Percentiles rank a stretch among this genome's conserved stretches.
These are phyloP conservation scores for Xylaria sp. DNA, from an alignment of 2,329 filamentous ascomycete species.

Conservation along the genomic window DNA sequence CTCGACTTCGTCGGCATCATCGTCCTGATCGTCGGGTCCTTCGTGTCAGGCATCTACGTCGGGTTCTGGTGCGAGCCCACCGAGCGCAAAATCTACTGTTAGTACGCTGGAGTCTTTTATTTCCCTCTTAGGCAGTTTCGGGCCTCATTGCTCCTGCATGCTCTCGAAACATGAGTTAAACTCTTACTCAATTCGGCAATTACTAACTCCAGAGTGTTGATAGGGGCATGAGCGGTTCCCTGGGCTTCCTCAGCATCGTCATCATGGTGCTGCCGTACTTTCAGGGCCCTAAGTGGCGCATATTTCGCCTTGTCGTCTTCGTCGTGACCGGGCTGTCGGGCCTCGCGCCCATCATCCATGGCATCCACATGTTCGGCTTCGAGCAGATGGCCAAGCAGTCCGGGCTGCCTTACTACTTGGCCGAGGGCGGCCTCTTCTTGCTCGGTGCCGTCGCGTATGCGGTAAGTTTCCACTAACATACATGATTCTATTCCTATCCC, in stretches of 20 bases:
- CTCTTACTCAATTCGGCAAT: too few relatives aligned
- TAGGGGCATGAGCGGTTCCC: conserved; percentile 60
- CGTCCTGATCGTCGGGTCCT: conserved; percentile 69
- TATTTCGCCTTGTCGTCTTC: conserved; percentile 45
- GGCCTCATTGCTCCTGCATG: too few relatives aligned
- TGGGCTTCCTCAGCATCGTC: conserved; percentile 43
- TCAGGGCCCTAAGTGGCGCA: conserved; percentile 45
- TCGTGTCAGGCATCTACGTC: conserved; percentile 69
- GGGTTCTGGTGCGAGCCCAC: conserved; percentile 61
- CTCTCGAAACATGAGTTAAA: too few relatives aligned
- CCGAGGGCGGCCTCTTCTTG: conserved; percentile 46
- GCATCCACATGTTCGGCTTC: conserved; percentile 45
- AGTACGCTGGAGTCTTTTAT: too few relatives aligned
- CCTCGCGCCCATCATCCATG: conserved; percentile 48
- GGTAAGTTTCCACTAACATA: conserved; percentile 38
- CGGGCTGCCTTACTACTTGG: conserved; percentile 48
- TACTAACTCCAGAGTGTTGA: too few relatives aligned
- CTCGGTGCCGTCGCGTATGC: conserved; percentile 47
- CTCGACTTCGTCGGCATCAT: conserved; percentile 75
- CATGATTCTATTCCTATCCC: too few relatives aligned
- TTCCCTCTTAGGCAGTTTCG: too few relatives aligned
- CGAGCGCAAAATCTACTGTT: conserved; percentile 64
- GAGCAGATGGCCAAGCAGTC: conserved; percentile 47
- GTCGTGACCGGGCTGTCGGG: conserved; percentile 47
- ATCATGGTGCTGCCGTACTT: conserved; percentile 45